Percentiles rank a stretch among this genome's conserved stretches.
Conservation (phyloP, 768 basidiomycete species). For the Lyophyllum shimeji region DNA sequence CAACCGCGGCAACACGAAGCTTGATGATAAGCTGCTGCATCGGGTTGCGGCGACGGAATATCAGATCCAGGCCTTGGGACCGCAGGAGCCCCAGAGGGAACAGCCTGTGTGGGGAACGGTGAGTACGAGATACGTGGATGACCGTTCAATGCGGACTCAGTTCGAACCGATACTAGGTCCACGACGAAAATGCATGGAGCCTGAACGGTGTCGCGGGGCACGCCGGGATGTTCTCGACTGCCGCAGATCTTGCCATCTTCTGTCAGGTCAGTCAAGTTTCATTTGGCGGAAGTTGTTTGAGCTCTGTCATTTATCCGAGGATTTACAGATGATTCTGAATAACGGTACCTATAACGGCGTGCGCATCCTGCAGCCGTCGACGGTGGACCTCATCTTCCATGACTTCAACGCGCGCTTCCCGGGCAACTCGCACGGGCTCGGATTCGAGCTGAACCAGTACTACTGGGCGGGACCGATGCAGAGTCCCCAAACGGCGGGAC, state of each 20-base stretch:
- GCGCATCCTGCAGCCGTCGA: conserved; percentile 22
- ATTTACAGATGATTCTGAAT: conserved; percentile 29
- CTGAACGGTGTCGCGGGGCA: conserved; percentile 26
- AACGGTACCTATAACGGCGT: conserved; percentile 26
- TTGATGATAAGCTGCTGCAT: conserved; percentile 2
- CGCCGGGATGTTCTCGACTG: conserved; percentile 28
- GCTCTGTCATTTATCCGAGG: neutral
- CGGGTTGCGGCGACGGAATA: conserved; percentile 22
- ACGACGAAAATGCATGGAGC: conserved; percentile 30
- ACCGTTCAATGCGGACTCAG: neutral
- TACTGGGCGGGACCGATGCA: conserved; percentile 29
- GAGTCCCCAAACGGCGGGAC: conserved; percentile 26
- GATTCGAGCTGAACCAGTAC: conserved; percentile 26
- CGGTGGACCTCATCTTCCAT: conserved; percentile 27
- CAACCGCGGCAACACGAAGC: conserved; percentile 21
- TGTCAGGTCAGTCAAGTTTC: conserved; percentile 25
- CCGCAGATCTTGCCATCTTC: conserved; percentile 25
- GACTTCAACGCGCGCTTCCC: conserved; percentile 27
- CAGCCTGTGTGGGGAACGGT: conserved; percentile 30
- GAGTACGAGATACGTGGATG: neutral
- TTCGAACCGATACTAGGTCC: conserved; percentile 16
- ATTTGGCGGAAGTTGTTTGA: too few relatives aligned
- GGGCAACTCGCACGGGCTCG: conserved; percentile 25
- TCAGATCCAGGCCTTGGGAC: conserved; percentile 23
- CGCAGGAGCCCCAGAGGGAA: conserved; percentile 19